Evolutionary conservation across 768 basidiomycete species (phyloP).

Genomic region (Xerocomellus amylosporus): DNA sequence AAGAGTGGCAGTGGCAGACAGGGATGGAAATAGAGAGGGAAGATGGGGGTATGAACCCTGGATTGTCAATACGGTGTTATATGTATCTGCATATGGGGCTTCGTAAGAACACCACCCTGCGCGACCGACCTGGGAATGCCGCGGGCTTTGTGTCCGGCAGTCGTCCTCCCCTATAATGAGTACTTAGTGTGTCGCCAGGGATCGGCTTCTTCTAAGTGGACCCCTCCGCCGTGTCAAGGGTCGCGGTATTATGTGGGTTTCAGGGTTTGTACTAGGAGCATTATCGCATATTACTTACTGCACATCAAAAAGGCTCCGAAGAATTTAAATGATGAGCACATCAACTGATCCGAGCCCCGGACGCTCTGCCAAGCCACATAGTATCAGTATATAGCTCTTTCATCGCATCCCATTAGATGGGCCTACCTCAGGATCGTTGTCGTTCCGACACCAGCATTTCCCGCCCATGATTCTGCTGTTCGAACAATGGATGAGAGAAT

Average conservation of each 20-base stretch:
- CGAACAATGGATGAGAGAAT: too few species aligned
- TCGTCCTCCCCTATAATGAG: constrained; percentile 1
- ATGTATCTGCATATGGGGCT: constrained; percentile 16
- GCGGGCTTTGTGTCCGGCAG: constrained; percentile 15
- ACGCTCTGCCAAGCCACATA: neutral
- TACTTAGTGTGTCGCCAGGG: constrained; percentile 1
- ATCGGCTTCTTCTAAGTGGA: constrained; percentile 6
- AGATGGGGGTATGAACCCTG: neutral
- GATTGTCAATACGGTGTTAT: constrained; percentile 10
- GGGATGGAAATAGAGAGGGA: constrained; percentile 1
- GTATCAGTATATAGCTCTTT: neutral
- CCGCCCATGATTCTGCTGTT: too few species aligned
- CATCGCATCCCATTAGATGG: too few species aligned
- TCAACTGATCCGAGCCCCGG: neutral
- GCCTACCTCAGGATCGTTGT: too few species aligned
- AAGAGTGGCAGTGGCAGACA: neutral
- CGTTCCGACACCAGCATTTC: too few species aligned
- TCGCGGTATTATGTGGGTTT: neutral
- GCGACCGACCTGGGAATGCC: constrained; percentile 23
- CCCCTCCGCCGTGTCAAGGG: neutral
- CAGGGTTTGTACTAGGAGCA: neutral
- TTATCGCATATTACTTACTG: neutral
- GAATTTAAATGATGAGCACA: neutral
- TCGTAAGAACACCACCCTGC: constrained; percentile 2
- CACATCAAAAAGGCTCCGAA: neutral